phyloP scores from a whole-genome alignment of 345 rosid species.

The Nasturtium officinale region DNA sequence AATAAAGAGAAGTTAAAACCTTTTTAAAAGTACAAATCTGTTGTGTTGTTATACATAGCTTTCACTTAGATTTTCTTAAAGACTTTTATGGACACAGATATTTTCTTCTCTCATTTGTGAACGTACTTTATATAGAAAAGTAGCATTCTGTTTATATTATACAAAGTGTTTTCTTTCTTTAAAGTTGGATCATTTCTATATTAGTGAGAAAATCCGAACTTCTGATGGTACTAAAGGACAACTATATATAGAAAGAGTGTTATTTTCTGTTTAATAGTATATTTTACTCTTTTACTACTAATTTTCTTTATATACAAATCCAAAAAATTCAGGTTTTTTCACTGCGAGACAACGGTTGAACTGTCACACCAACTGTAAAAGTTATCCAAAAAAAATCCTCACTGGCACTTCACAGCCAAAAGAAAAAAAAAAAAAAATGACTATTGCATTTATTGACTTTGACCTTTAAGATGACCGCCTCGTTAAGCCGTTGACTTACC shows the following conservation, averaged over 20 bases:
- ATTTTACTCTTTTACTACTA: neutral
- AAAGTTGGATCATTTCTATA: neutral
- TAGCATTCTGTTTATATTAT: slow-evolving; percentile 20
- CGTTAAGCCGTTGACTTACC: slow-evolving; percentile 28
- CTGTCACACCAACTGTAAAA: neutral
- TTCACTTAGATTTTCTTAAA: slow-evolving; percentile 18
- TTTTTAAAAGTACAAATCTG: neutral
- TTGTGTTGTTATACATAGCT: slow-evolving; percentile 17
- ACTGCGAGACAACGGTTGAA: neutral
- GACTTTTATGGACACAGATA: neutral
- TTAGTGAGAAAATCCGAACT: neutral
- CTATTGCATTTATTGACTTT: slow-evolving; percentile 20
- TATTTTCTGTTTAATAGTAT: neutral
- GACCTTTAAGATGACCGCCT: neutral
- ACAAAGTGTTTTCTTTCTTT: neutral
- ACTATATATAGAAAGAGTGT: slow-evolving; percentile 14
- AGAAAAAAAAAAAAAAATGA: neutral
- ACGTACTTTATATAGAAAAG: slow-evolving; percentile 29
- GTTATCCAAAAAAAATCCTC: no score
- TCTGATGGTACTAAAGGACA: neutral
- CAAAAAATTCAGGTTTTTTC: neutral
- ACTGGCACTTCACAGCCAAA: neutral
- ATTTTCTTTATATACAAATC: neutral
- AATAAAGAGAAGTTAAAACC: neutral
- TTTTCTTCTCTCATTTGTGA: neutral